phyloP scores from a whole-genome alignment of 257 asterid genomes.

The Petrea volubilis region DNA sequence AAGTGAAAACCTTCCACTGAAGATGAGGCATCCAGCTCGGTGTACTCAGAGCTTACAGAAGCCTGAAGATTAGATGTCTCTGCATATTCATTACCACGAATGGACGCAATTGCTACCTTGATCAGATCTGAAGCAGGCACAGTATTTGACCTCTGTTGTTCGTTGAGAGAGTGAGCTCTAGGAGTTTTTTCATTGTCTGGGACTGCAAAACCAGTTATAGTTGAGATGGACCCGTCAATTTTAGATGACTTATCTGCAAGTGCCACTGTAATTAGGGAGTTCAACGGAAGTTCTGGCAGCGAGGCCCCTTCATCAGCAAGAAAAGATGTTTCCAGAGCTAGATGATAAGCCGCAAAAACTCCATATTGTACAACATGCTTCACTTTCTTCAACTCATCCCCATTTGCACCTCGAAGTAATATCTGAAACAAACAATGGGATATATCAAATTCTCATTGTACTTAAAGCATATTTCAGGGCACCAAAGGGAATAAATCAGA shows the following conservation, averaged over 20 bases:
- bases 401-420: slow-evolving; percentile 83
- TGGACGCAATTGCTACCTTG: slow-evolving; percentile 30
- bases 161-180: slow-evolving; percentile 46
- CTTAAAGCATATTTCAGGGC: slow-evolving; percentile 5
- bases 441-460: slow-evolving; percentile 15
- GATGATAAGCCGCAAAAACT: slow-evolving; percentile 85
- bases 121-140: slow-evolving; percentile 48
- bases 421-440: slow-evolving; percentile 46
- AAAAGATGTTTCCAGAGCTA: slow-evolving; percentile 86
- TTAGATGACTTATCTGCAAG: slow-evolving; percentile 67
- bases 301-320: slow-evolving; percentile 98
- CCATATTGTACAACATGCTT: slow-evolving; percentile 91
- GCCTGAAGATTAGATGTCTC: slow-evolving; percentile 29
- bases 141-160: slow-evolving; percentile 62
- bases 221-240: slow-evolving; percentile 79
- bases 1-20: slow-evolving; percentile 32
- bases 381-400: slow-evolving; percentile 84
- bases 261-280: slow-evolving; percentile 67
- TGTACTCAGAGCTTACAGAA: slow-evolving; percentile 34
- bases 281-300: slow-evolving; percentile 69
- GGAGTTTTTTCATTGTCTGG: slow-evolving; percentile 48
- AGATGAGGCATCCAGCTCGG: slow-evolving; percentile 37
- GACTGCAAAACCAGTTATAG: slow-evolving; percentile 63
- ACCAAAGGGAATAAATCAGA: not conserved
- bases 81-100: slow-evolving; percentile 27